Conservation (phyloP, 2,329 filamentous ascomycete species). For the Diaporthe destruens region DNA sequence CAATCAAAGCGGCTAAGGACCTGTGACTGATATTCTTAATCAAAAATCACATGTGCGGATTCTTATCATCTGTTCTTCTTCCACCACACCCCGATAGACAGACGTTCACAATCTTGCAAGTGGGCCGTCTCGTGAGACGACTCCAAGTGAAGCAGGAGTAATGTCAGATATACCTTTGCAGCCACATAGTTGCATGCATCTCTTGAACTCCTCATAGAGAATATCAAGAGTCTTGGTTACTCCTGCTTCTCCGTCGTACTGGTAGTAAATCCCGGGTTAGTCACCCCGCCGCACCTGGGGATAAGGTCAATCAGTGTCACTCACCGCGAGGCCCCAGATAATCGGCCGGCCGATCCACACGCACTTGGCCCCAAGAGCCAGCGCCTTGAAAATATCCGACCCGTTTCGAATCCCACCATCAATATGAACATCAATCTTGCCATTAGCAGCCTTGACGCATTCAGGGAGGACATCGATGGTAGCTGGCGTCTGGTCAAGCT, state of each 20-base stretch:
- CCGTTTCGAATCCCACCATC: slow-evolving; percentile 67
- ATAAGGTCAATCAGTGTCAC: not conserved
- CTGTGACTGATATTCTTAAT: too few relatives aligned
- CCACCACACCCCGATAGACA: not conserved
- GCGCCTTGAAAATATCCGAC: slow-evolving; percentile 67
- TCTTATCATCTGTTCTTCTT: not conserved
- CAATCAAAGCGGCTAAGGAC: too few relatives aligned
- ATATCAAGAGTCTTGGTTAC: slow-evolving; percentile 11
- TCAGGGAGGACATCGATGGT: slow-evolving; percentile 58
- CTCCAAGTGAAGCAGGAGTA: slow-evolving; percentile 1
- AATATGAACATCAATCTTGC: slow-evolving; percentile 63
- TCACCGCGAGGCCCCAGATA: slow-evolving; percentile 58
- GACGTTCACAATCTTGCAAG: not conserved
- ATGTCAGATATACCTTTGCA: slow-evolving; percentile 15
- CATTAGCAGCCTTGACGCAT: slow-evolving; percentile 62
- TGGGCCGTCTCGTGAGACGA: slow-evolving; percentile 1
- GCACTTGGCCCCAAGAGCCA: slow-evolving; percentile 65
- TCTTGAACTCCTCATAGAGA: not conserved
- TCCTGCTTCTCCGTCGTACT: slow-evolving; percentile 3
- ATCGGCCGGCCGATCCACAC: slow-evolving; percentile 61
- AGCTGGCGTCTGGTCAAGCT: slow-evolving; percentile 55
- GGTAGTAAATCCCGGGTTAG: not conserved
- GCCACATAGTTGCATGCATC: slow-evolving; percentile 14
- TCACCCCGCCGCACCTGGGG: not conserved
- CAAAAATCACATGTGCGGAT: too few relatives aligned